Base-by-base conservation (phyloP, 2,329 filamentous ascomycete species). In the Spiromastix sp. region DNA sequence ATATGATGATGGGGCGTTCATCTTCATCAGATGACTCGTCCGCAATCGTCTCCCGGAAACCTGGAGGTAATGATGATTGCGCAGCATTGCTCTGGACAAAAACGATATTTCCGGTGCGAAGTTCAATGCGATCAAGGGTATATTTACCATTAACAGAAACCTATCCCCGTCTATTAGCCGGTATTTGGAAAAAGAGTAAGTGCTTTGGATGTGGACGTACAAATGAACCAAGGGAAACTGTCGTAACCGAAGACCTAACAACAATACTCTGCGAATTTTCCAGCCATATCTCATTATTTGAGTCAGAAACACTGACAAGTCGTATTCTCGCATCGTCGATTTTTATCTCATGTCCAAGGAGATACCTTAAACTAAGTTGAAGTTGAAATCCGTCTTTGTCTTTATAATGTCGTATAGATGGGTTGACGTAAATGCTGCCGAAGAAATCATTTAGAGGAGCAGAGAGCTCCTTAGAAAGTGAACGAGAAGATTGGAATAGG, bases 391-490 rank as follows among this genome's bases (percentile, higher is more conserved):
- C 79, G 54, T 96, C 89, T 43, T 71, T 74, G 13, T 76, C 69
- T 1, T 79, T 68, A 32, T 78, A 72, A 49, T 93, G 87, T 16
- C 67, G 61, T 2, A 89, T 77, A 11, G 76, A 70, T 0, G 75
- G 78, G 13, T 80, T 73, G 1, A 94, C 64, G 27, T 75, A 64
- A 3, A 91, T 61, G 13, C 77, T 68, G 5, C 71, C 72, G 49
- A 94, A 93, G 49, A 93, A 86, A 34, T 77, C 77, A 0, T 70
- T 67, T 46, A 95, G 63, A 0, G 81, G 74, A 11, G 85, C 72
- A 4, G 70, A 71, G 30, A 85, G 65, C 42, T 85, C 78, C 26
- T 74, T 68, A 8, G 72, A 61, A 4, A 79, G 54, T 42, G 59
- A 53, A 21, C 56, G 54, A 1, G 72, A 72, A 9, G 63, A 63